Base-by-base conservation (phyloP, 164 flowering plant species). In the Aristolochia contorta region DNA sequence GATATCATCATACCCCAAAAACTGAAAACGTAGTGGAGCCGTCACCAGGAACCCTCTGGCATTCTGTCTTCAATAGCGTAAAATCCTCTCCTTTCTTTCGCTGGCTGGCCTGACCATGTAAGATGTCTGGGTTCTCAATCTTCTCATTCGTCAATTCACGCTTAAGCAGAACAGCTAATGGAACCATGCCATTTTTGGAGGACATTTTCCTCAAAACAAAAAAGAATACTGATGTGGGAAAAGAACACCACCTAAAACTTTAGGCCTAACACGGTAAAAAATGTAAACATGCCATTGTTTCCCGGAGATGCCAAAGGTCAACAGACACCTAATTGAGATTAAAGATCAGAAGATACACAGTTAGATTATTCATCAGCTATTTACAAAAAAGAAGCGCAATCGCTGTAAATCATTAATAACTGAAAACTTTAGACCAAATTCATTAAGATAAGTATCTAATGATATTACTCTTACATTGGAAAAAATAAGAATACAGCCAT, bases 71-170 rank as follows among this genome's bases (percentile, higher is more conserved):
- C 47, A 83, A 56, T 45, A 94, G 65, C 0, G 94, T 89, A 43
- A 77, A 91, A 54, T 94, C 99, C 77, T 94, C 99, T 24, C 99
- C 97, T 70, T 94, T 94, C 85, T 94, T 94, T 79, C 89, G 85
- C 67, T 91, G 96, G 60, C 64, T 74, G 16, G 92, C 96, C 71
- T 89, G 90, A n/a, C 97, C 97, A 62, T 85, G 75, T 6, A 65
- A 20, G 49, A 89, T 69, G 43, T 91, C 96, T 1, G 97, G 97
- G 53, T 69, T 87, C 71, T 91, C 99, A 37, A 78, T 74, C 80
- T 81, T 94, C 81, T 89, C 97, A 53, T 64, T 77, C 0, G 88
- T 78, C 68, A 80, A 72, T 75, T 94, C 99, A 7, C 97, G 82
- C 73, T 77, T 83, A 6, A 94, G 73, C 63, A 94, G 75, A 70